Evolutionary conservation across 306 rosid species (phyloP), one percentile per base, ranked within the genome.

Genomic region (Medicago lupulina): DNA sequence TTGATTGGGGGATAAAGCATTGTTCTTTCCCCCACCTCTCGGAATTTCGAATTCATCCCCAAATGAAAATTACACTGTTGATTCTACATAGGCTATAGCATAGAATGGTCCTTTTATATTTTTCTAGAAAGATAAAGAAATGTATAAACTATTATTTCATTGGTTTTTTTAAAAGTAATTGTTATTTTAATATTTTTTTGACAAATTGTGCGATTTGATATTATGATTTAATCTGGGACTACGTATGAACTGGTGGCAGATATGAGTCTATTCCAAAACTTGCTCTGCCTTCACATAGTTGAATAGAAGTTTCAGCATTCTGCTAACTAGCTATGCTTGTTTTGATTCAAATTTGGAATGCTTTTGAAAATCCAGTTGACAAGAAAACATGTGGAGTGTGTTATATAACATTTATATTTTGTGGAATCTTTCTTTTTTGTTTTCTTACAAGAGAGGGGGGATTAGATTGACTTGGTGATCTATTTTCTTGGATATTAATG

Each of bases 261-360:
- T 72, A 66, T 46, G 36, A 63, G 18, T 54, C 12, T 63, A 25
- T 54, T 64, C 60, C 63, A 70, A 66, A 47, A 64, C 38, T 21
- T 69, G 40, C 75, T 64, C 41, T 70, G 8, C 74, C 50, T 18
- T 70, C 54, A 21, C 66, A 21, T 61, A 64, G 36, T 75, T 55
- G 53, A 31, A 14, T 55, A 43, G 58, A 64, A 75, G 63, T 71
- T 75, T 46, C 81, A 63, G 47, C 46, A 49, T 60, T 76, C 55
- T 70, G 64, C 70, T 63, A 63, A 8, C 58, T 74, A 44, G 58
- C 47, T 51, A 41, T 9, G 14, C 73, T 71, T 63, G 67, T 16
- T 65, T 79, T 79, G 9, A 38, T 60, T 58, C 57, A 60, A 64
- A 41, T 64, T 43, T 72, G 51, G 4, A 21, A 19, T 44, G 41